These are phyloP conservation scores for Zymoseptoria brevis DNA, from an alignment of 2,329 filamentous ascomycete species.

Conservation along the genomic window DNA sequence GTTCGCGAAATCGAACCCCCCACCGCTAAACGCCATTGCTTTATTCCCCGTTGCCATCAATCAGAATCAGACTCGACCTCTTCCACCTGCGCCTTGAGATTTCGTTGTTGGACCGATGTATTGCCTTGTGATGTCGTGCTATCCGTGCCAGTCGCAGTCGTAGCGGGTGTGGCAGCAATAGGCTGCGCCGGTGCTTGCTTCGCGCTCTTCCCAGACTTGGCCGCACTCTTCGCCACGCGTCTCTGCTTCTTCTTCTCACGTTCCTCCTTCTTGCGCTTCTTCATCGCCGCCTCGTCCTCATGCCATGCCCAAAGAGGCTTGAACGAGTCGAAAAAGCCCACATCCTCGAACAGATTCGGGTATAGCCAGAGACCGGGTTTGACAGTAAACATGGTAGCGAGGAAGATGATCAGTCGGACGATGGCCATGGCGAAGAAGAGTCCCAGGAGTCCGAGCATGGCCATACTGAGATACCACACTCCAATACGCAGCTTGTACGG, in stretches of 20 bases:
- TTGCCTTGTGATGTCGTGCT: conserved; percentile 5
- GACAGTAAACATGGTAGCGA: conserved; percentile 75
- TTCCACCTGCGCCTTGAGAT: conserved; percentile 23
- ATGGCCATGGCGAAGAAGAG: conserved; percentile 98
- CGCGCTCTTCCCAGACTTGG: conserved; percentile 8
- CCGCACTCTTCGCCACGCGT: conserved; percentile 14
- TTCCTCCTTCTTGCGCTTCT: conserved; percentile 32
- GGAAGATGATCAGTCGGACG: conserved; percentile 90
- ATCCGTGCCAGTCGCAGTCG: conserved; percentile 18
- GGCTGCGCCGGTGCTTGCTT: conserved; percentile 9
- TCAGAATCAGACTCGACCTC: conserved; percentile 28
- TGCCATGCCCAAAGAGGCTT: conserved; percentile 97
- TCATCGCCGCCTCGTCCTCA: conserved; percentile 38
- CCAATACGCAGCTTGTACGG: conserved; percentile 82
- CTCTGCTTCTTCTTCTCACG: conserved; percentile 26
- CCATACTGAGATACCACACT: conserved; percentile 96
- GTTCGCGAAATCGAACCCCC: not conserved
- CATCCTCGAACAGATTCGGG: conserved; percentile 96
- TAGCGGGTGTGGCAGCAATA: conserved; percentile 8
- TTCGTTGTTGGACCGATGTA: conserved; percentile 17
- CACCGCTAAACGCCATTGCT: conserved; percentile 13
- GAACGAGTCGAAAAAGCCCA: conserved; percentile 97
- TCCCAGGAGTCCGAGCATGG: conserved; percentile 78
- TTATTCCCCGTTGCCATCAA: conserved; percentile 5
- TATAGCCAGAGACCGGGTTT: conserved; percentile 95